These are phyloP conservation scores for Suillus plorans DNA, from an alignment of 768 basidiomycete genomes.

Conservation along the genomic window DNA sequence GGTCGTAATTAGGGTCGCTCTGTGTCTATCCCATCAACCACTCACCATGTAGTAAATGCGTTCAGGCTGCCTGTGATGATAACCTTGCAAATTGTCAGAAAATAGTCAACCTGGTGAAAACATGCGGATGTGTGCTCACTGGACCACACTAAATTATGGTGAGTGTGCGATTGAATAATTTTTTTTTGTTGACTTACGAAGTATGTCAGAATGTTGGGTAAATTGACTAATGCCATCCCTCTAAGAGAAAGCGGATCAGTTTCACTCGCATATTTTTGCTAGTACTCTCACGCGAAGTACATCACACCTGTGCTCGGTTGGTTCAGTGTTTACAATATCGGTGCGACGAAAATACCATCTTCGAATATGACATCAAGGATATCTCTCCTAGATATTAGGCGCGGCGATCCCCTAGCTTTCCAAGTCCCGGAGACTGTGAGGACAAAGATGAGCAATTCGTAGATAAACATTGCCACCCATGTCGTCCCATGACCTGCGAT, in stretches of 20 bases:
- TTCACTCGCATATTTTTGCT: slow-evolving; percentile 15
- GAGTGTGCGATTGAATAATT: background rate
- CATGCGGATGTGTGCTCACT: background rate
- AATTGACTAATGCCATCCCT: slow-evolving; percentile 53
- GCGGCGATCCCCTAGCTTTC: slow-evolving; percentile 30
- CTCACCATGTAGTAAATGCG: slow-evolving; percentile 50
- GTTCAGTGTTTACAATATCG: background rate
- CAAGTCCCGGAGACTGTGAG: slow-evolving; percentile 48
- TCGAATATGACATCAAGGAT: slow-evolving; percentile 45
- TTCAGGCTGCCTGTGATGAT: slow-evolving; percentile 42
- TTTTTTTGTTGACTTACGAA: slow-evolving; percentile 25
- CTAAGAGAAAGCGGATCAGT: slow-evolving; percentile 17
- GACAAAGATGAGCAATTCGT: slow-evolving; percentile 46
- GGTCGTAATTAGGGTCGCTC: background rate
- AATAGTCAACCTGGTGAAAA: background rate
- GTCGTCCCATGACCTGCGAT: slow-evolving; percentile 32
- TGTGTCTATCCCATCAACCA: background rate
- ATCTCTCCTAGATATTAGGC: slow-evolving; percentile 27
- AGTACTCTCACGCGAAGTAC: slow-evolving; percentile 49
- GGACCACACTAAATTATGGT: background rate
- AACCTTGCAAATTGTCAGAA: background rate
- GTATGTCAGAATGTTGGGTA: slow-evolving; percentile 46
- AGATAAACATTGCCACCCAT: slow-evolving; percentile 54
- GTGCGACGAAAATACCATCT: slow-evolving; percentile 41
- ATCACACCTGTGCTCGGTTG: slow-evolving; percentile 40